Base-by-base conservation (phyloP, 306 rosid species). In the Coriaria nepalensis region DNA sequence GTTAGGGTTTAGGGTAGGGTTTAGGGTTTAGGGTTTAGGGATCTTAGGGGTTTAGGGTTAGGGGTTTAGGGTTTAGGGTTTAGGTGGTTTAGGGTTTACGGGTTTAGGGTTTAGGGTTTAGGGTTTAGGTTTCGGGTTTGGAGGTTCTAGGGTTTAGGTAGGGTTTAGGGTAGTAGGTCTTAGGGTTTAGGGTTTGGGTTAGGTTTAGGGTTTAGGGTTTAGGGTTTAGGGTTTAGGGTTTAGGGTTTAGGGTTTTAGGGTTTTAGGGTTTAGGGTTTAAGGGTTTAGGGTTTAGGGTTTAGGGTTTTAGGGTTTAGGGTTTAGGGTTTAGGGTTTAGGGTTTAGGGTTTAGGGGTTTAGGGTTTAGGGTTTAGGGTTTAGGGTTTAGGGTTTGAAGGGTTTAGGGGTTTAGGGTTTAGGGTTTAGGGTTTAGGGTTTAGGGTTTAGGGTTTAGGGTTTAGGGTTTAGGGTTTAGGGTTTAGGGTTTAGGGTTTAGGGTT, bases 401-500 rank as follows among this genome's bases (percentile, higher is more conserved):
- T 47, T 47, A 11, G 15, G 51, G 51, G 57, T 37, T 37, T 52
- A 52, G 57, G 57, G 45, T 52, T 52, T 52, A 52, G 57, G 57
- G 57, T 52, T 52, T 52, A 52, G 57, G 57, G 45, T 52, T 52
- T 52, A 37, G 57, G 45, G 34, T 52, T 52, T 37, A 37, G 57
- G 45, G 57, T 52, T 40, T 40, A 41, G 59, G 59, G 47, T 54
- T 54, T 40, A 41, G 59, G 59, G 47, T 52, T 52, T 37, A 47
- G 52, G 52, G 52, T 47, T 47, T 47, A 47, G 57, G 57, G 59
- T 54, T 54, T 55, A 14, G 59, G 59, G 59, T 40, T 54, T 55
- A 42, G 60, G 60, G 50, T 55, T 42, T 55, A 43, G 50, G 50
- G 50, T 55, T 55, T 55, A 47, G 60, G 60, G 60, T 55, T 55